phyloP scores from a whole-genome alignment of 129 eudicot genomes.

The Pseudognaphalium luteoalbum region DNA sequence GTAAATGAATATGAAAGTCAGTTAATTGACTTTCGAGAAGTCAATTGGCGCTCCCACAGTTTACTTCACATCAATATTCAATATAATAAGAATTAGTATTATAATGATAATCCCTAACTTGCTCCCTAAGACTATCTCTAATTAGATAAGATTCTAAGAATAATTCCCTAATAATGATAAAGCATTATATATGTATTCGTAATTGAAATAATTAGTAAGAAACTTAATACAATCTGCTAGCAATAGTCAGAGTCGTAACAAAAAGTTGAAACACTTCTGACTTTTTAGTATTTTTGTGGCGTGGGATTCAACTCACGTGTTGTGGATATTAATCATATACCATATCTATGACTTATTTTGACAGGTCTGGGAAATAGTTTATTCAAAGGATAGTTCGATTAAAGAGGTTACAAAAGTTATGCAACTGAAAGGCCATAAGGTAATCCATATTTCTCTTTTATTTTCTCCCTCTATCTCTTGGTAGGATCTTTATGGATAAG shows the following conservation, averaged over 20 bases:
- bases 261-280: background rate
- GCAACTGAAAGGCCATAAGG: conserved; percentile 99
- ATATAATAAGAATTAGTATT: too few species aligned
- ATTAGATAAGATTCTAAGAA: too few species aligned
- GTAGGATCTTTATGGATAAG: conserved; percentile 2
- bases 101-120: background rate
- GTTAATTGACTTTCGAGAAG: background rate
- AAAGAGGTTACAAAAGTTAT: conserved; percentile 85
- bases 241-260: background rate
- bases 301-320: background rate
- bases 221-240: background rate
- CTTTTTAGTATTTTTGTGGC: conserved; percentile 4
- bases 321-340: background rate
- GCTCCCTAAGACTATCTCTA: too few species aligned
- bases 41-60: background rate
- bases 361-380: conserved; percentile 97
- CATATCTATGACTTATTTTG: conserved; percentile 13
- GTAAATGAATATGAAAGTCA: too few species aligned
- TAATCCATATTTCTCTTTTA: conserved; percentile 19
- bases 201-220: too few species aligned
- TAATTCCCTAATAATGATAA: background rate
- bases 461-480: background rate
- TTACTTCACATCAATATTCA: background rate
- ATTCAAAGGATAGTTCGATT: conserved; percentile 84
- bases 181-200: background rate